Evolutionary conservation across 2,329 filamentous ascomycete species (phyloP).

Genomic region (Aspergillus piperis): DNA sequence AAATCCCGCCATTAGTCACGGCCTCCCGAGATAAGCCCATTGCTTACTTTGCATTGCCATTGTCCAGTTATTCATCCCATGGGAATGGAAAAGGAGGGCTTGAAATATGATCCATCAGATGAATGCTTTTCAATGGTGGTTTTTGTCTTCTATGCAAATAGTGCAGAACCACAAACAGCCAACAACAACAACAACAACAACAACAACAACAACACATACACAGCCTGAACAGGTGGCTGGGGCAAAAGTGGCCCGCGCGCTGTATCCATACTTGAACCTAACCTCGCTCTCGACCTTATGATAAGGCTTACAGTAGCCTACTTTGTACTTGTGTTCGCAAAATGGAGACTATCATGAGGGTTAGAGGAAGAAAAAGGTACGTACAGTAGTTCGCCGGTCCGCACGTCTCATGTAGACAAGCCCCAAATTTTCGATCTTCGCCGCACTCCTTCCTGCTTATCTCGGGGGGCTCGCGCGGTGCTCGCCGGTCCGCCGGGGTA

Average conservation of each 20-base stretch:
- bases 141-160: background rate
- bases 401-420: background rate
- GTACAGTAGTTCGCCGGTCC: background rate
- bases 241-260: background rate
- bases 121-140: background rate
- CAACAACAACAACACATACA: background rate
- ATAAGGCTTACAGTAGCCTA: too few relatives aligned
- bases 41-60: background rate
- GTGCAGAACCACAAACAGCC: background rate
- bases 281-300: too few relatives aligned
- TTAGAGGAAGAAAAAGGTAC: background rate
- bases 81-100: background rate
- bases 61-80: background rate
- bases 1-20: slow-evolving; percentile 5
- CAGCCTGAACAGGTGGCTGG: background rate
- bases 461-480: background rate
- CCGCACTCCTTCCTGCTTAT: background rate
- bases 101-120: background rate
- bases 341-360: too few relatives aligned
- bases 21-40: slow-evolving; percentile 2
- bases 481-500: slow-evolving; percentile 8
- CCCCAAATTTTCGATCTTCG: slow-evolving; percentile 1
- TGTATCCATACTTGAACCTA: background rate
- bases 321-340: too few relatives aligned
- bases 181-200: background rate